Percentiles rank a stretch among this genome's conserved stretches.
phyloP scores from a whole-genome alignment of 2,329 filamentous ascomycete species.

The Plenodomus biglobosus region DNA sequence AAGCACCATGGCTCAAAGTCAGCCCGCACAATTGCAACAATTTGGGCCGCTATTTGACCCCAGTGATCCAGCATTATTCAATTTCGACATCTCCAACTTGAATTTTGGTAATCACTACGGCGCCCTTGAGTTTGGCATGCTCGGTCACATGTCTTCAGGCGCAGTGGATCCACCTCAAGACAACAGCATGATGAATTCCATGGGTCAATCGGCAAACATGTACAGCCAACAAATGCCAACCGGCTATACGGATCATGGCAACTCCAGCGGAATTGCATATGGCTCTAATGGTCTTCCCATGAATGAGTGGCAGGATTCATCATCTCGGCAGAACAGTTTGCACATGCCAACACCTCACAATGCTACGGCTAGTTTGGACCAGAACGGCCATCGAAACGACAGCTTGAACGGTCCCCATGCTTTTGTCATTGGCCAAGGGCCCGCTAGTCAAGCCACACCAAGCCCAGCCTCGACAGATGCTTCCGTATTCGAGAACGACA shows the following conservation, averaged over 20 bases:
- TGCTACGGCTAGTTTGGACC: slow-evolving; percentile 41
- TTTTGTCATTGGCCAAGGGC: slow-evolving; percentile 63
- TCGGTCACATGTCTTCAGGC: slow-evolving; percentile 93
- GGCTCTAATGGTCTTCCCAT: slow-evolving; percentile 27
- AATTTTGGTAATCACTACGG: slow-evolving; percentile 97
- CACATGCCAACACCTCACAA: slow-evolving; percentile 49
- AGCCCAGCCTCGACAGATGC: slow-evolving; percentile 54
- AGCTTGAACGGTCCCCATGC: slow-evolving; percentile 53
- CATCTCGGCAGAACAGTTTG: slow-evolving; percentile 48
- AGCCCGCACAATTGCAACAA: slow-evolving; percentile 44
- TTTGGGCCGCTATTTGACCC: slow-evolving; percentile 76
- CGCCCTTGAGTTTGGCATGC: slow-evolving; percentile 91
- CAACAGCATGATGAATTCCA: slow-evolving; percentile 36
- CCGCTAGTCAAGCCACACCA: slow-evolving; percentile 58
- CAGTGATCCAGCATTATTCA: slow-evolving; percentile 89
- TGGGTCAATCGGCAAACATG: slow-evolving; percentile 38
- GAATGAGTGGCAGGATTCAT: slow-evolving; percentile 44
- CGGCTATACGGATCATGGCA: slow-evolving; percentile 27
- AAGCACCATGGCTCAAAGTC: slow-evolving; percentile 47
- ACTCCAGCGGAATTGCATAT: slow-evolving; percentile 31
- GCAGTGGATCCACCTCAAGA: slow-evolving; percentile 79
- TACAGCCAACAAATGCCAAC: slow-evolving; percentile 47
- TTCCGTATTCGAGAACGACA: slow-evolving; percentile 50
- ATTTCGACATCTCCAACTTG: slow-evolving; percentile 90
- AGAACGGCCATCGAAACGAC: slow-evolving; percentile 33